Evolutionary conservation across 371 early-diverging fungal species (phyloP).

Genomic region (Mucor plumbeus): DNA sequence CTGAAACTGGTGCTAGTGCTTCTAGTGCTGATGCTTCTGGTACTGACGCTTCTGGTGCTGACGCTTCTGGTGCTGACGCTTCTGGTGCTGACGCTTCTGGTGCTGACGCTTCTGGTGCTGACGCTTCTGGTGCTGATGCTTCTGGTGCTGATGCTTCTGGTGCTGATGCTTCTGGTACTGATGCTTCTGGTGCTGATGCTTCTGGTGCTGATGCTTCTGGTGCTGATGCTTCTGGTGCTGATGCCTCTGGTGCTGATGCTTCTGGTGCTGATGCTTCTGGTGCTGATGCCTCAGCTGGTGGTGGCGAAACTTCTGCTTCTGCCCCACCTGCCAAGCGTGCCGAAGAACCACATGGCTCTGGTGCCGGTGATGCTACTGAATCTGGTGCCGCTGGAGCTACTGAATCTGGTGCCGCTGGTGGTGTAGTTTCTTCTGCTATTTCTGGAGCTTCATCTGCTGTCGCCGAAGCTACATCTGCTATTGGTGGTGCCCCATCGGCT

Average conservation of each 20-base stretch:
- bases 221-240: slow-evolving; percentile 22
- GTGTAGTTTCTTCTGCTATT: slow-evolving; percentile 1
- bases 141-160: slow-evolving; percentile 8
- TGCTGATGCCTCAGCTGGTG: slow-evolving; percentile 7
- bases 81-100: slow-evolving; percentile 14
- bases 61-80: slow-evolving; percentile 8
- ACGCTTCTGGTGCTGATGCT: slow-evolving; percentile 4
- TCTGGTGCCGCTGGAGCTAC: slow-evolving; percentile 2
- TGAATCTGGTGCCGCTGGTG: slow-evolving; percentile 2
- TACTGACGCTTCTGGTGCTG: too few species aligned
- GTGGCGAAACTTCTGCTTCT: slow-evolving; percentile 21
- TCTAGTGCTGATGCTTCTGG: slow-evolving; percentile 19
- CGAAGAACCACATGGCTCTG: slow-evolving; percentile 8
- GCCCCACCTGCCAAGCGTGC: slow-evolving; percentile 23
- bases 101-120: slow-evolving; percentile 14
- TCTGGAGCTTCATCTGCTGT: slow-evolving; percentile 1
- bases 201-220: slow-evolving; percentile 28
- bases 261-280: slow-evolving; percentile 15
- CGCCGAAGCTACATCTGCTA: slow-evolving; percentile 5
- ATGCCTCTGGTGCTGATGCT: slow-evolving; percentile 10
- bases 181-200: slow-evolving; percentile 19
- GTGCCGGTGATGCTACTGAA: neutral
- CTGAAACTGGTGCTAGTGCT: slow-evolving; percentile 7
- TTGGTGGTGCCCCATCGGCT: neutral
- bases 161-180: slow-evolving; percentile 21